Evolutionary conservation across 2,329 filamentous ascomycete genomes (phyloP), one percentile per base, ranked within the genome.

Genomic region (Cladosporium sp.): DNA sequence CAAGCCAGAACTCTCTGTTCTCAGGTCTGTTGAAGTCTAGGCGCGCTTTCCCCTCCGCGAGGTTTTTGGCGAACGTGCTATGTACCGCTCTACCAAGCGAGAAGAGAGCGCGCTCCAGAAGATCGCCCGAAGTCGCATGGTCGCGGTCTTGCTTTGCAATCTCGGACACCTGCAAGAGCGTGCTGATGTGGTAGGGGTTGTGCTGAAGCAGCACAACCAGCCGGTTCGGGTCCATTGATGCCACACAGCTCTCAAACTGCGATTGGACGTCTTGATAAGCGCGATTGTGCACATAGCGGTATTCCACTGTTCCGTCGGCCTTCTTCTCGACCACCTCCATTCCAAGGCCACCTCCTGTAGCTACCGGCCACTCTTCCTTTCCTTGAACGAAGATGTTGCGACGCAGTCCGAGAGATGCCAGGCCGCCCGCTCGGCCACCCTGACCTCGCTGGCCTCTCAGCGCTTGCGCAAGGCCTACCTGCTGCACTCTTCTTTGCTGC

Each of bases 131-230:
- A 3, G 93, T 81, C 1, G 91, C 83, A 67, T 90, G 85, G 65
- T 97, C 93, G 49, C 89, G 83, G 65, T 96, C 89, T 59, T 95
- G 87, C 67, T 93, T 92, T 10, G 90, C 90, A 46, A 97, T 87
- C 66, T 89, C 89, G 56, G 89, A 95, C 28, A 95, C 90, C 67
- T 96, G 91, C 18, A 97, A 83, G n/a, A 97, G 79, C 2, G 89
- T 91, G 1, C 89, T 93, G 59, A 97, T 86, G 66, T 97, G 91
- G 68, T 96, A 97, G 3, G 92, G 87, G 62, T 89, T 84, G 60
- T 77, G 76, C 56, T 82, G 79, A 2, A 97, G 75, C 48, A 93
- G 80, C 34, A 84, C 74, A 40, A 97, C 83, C 72, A 98, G 81
- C 51, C 84, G 79, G 70, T 95, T 85, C 3, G 89, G 89, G 63